Evolutionary conservation across 495 filamentous ascomycete genomes (phyloP).

Genomic region (Recurvomyces mirabilis): DNA sequence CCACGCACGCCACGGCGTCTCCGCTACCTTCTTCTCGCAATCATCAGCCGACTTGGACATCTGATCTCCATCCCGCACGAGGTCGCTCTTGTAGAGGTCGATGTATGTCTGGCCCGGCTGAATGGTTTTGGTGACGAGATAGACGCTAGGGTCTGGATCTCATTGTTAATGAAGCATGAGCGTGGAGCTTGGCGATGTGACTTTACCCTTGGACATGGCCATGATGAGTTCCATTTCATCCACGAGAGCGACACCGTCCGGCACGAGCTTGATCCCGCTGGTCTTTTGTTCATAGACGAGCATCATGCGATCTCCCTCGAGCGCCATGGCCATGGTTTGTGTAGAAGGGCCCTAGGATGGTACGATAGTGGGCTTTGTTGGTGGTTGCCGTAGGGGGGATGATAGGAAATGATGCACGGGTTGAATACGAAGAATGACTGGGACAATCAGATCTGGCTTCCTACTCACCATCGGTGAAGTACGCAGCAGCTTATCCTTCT

Average conservation of each 20-base stretch:
- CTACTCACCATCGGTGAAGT: too few species aligned
- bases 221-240: conserved; percentile 2
- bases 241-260: conserved; percentile 4
- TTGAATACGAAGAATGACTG: background rate
- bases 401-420: background rate
- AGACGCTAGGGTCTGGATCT: conserved; percentile 3
- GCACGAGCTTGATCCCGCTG: conserved; percentile 8
- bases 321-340: too few species aligned
- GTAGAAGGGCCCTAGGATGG: too few species aligned
- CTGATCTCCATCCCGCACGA: background rate
- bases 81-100: conserved; percentile 9
- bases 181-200: background rate
- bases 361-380: too few species aligned
- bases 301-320: background rate
- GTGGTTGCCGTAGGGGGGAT: background rate
- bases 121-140: conserved; percentile 7
- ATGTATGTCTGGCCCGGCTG: background rate
- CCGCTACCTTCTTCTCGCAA: background rate
- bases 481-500: too few species aligned
- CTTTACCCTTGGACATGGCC: background rate
- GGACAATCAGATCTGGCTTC: too few species aligned
- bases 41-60: background rate
- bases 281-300: conserved; percentile 10
- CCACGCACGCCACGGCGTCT: conserved; percentile 4
- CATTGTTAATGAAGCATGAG: background rate